phyloP scores from a whole-genome alignment of 2,329 filamentous ascomycete species.

The Knoxdaviesia capensis region DNA sequence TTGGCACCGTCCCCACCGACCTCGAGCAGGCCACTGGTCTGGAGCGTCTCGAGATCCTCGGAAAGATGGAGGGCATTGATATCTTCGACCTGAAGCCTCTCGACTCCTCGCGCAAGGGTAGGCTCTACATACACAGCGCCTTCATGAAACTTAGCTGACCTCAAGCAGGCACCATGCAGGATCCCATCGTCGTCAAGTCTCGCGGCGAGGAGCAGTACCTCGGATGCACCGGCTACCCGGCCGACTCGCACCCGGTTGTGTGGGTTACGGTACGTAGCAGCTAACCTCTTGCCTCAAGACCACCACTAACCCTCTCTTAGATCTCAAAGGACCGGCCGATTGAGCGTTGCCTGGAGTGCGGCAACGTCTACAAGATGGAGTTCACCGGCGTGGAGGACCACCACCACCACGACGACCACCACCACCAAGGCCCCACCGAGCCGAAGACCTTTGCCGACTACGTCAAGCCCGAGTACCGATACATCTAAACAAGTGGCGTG shows the following conservation, averaged over 20 bases:
- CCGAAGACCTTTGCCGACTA: slow-evolving; percentile 95
- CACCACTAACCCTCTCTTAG: slow-evolving; percentile 19
- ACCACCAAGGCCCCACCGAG: slow-evolving; percentile 49
- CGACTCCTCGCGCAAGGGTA: slow-evolving; percentile 75
- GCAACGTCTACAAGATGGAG: slow-evolving; percentile 93
- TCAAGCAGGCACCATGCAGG: slow-evolving; percentile 53
- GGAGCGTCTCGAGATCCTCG: slow-evolving; percentile 94
- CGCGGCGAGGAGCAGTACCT: slow-evolving; percentile 91
- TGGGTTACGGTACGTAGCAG: slow-evolving; percentile 63
- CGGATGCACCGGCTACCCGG: slow-evolving; percentile 87
- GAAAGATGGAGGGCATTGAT: slow-evolving; percentile 97
- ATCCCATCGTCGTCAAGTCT: slow-evolving; percentile 80
- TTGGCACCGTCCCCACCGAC: slow-evolving; percentile 80
- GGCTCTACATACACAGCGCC: background rate
- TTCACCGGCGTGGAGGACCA: slow-evolving; percentile 75
- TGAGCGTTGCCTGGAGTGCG: slow-evolving; percentile 93
- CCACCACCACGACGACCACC: slow-evolving; percentile 31
- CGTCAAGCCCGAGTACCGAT: slow-evolving; percentile 88
- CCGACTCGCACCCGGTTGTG: slow-evolving; percentile 73
- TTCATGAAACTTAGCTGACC: background rate
- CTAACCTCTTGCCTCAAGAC: background rate
- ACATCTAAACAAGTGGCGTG: slow-evolving; percentile 14
- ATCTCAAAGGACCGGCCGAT: slow-evolving; percentile 75
- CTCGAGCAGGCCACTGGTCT: slow-evolving; percentile 91
- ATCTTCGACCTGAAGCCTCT: slow-evolving; percentile 97